Conservation (phyloP, 1,284 basidiomycete species). For the Moniliella sp. region DNA sequence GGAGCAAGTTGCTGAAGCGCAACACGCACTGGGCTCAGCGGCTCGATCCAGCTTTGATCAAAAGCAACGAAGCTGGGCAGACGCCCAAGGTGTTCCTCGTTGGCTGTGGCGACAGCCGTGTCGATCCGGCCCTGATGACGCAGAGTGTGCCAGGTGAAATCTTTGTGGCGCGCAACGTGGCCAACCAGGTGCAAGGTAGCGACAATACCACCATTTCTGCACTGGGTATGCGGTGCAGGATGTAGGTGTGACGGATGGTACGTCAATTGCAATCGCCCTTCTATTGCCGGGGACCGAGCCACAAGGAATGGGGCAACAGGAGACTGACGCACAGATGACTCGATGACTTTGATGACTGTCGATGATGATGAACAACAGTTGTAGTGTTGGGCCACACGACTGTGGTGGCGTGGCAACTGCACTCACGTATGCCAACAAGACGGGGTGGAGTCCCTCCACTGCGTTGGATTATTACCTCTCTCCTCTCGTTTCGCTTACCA, state of each 20-base stretch:
- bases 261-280: too few relatives aligned
- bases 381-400: constrained; percentile 40
- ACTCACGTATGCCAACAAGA: constrained; percentile 5
- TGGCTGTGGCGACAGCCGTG: constrained; percentile 35
- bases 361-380: too few relatives aligned
- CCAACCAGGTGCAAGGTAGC: constrained; percentile 44
- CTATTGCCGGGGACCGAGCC: too few relatives aligned
- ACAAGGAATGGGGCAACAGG: too few relatives aligned
- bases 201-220: constrained; percentile 61
- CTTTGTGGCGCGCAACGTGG: constrained; percentile 34
- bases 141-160: constrained; percentile 26
- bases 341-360: too few relatives aligned
- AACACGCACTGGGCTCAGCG: constrained; percentile 16
- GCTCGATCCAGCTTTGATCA: constrained; percentile 45
- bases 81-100: constrained; percentile 55
- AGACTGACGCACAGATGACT: too few relatives aligned
- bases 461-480: constrained; percentile 20
- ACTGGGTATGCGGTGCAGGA: constrained; percentile 56
- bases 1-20: constrained; percentile 7
- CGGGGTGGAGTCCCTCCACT: too few relatives aligned
- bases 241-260: constrained; percentile 62
- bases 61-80: constrained; percentile 46
- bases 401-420: constrained; percentile 36
- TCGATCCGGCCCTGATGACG: constrained; percentile 38
- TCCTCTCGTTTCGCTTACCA: constrained; percentile 21